Conservation (phyloP, 805 yeast species). For the Ogataea nitratoaversa region DNA sequence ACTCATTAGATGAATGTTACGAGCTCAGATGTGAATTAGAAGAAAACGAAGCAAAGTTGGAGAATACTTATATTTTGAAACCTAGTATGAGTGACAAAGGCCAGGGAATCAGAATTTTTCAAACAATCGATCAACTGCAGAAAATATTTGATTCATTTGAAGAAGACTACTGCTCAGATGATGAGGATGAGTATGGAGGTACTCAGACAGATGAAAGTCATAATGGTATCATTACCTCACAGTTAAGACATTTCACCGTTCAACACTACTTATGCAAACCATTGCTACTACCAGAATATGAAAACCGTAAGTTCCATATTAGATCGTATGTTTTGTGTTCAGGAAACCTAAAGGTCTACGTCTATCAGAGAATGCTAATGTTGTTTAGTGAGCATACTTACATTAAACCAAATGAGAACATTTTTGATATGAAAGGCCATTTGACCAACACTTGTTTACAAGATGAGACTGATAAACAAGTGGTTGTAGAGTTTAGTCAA, state of each 20-base stretch:
- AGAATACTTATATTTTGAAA: constrained; percentile 78
- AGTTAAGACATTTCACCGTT: constrained; percentile 83
- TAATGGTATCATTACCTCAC: constrained; percentile 77
- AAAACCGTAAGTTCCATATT: constrained; percentile 78
- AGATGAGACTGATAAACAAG: constrained; percentile 29
- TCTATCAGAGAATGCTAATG: constrained; percentile 75
- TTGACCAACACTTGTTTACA: constrained; percentile 93
- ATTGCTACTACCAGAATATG: constrained; percentile 55
- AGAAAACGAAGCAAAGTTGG: constrained; percentile 31
- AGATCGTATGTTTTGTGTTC: constrained; percentile 75
- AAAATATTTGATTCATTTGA: constrained; percentile 82
- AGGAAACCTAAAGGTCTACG: constrained; percentile 74
- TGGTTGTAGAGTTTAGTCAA: constrained; percentile 63
- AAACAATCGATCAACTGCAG: constrained; percentile 75
- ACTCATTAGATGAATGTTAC: constrained; percentile 86
- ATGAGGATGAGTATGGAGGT: constrained; percentile 49
- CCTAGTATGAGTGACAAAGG: constrained; percentile 98
- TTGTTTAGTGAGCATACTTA: constrained; percentile 67
- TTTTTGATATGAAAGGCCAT: constrained; percentile 62
- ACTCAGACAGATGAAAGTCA: constrained; percentile 25
- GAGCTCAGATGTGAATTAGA: constrained; percentile 80
- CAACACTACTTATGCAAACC: constrained; percentile 78
- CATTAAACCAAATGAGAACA: constrained; percentile 29
- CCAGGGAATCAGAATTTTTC: constrained; percentile 86
- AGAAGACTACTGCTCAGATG: constrained; percentile 55